Evolutionary conservation across 1,284 basidiomycete genomes (phyloP).

Genomic region (Albatrellus sp.): DNA sequence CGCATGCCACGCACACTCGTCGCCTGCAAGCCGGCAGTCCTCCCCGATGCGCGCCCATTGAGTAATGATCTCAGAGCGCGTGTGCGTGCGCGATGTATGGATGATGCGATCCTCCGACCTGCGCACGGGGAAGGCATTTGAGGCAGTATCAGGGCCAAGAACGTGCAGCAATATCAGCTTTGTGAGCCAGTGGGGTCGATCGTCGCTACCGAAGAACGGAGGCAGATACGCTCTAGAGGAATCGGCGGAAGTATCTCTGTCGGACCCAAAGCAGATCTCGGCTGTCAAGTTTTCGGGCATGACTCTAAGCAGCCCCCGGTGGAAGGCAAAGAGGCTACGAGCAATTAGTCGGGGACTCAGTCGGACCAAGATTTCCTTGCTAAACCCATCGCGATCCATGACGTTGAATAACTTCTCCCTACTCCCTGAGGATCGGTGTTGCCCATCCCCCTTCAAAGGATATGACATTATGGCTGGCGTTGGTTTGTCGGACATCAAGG

Average conservation of each 20-base stretch:
- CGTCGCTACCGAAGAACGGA: conserved; percentile 51
- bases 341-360: conserved; percentile 48
- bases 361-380: conserved; percentile 47
- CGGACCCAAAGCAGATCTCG: conserved; percentile 26
- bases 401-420: conserved; percentile 27
- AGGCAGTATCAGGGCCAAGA: conserved; percentile 38
- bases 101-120: conserved; percentile 25
- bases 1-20: conserved; percentile 67
- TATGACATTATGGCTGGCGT: not conserved
- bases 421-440: conserved; percentile 9
- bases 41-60: conserved; percentile 65
- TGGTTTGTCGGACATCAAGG: conserved; percentile 21
- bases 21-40: conserved; percentile 49
- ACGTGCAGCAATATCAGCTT: conserved; percentile 57
- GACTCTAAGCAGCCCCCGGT: conserved; percentile 34
- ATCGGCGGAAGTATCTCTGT: not conserved
- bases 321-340: conserved; percentile 45
- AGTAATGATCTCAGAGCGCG: conserved; percentile 57
- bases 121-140: conserved; percentile 15
- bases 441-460: no score
- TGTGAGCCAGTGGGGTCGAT: conserved; percentile 69
- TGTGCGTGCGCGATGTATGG: conserved; percentile 44
- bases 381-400: conserved; percentile 53
- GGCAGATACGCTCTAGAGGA: conserved; percentile 6
- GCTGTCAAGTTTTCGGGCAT: conserved; percentile 37